Conservation (phyloP, 305 asterid genomes). For the Fraxinus sp. region DNA sequence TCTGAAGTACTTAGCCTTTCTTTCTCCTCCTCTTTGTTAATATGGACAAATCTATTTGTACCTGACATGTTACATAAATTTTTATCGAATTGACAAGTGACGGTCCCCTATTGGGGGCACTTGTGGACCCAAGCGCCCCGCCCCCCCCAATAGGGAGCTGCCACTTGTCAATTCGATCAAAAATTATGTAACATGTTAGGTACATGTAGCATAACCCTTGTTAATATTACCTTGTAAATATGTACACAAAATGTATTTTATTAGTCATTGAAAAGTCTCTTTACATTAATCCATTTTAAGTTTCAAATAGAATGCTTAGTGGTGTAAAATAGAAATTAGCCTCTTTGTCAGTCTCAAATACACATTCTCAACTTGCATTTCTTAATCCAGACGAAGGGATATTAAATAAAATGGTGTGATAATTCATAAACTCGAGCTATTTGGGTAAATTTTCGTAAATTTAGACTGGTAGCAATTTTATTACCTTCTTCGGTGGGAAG, state of each 20-base stretch:
- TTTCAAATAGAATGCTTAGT: neutral
- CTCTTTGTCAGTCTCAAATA: neutral
- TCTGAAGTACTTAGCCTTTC: conserved; percentile 33
- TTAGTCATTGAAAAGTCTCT: neutral
- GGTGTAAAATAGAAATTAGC: neutral
- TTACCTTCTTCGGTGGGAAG: neutral
- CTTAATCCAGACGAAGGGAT: neutral
- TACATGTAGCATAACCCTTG: too few species aligned
- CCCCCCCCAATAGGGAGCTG: too few species aligned
- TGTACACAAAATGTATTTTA: neutral
- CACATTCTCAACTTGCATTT: neutral
- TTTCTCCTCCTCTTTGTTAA: neutral
- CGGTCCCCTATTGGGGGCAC: too few species aligned
- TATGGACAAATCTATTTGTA: neutral
- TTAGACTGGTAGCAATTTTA: neutral
- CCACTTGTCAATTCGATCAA: too few species aligned
- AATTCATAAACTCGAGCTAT: neutral
- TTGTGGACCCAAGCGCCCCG: too few species aligned
- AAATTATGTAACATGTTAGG: too few species aligned
- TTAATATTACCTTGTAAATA: conserved; percentile 14
- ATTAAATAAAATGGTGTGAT: neutral
- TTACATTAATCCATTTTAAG: neutral
- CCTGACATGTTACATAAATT: too few species aligned
- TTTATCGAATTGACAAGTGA: too few species aligned
- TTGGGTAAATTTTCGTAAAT: neutral